Evolutionary conservation across 108 stramenopile genomes (phyloP).

Genomic region (Mayamaea pseudoterrestris): DNA sequence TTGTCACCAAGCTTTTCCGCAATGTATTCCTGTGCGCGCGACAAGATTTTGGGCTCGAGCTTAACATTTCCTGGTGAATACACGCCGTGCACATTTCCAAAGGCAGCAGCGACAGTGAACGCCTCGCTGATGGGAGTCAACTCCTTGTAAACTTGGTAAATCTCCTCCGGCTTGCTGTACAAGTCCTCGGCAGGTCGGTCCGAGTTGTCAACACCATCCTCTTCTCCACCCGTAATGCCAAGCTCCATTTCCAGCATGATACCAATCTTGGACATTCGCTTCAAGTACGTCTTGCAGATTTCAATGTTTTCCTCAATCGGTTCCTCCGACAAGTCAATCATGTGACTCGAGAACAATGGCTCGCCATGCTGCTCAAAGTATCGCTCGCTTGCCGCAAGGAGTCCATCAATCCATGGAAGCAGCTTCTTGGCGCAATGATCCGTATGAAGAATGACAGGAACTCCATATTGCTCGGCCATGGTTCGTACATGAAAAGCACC

Average conservation of each 20-base stretch:
- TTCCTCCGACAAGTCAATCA: slow-evolving; percentile 96
- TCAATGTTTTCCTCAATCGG: slow-evolving; percentile 93
- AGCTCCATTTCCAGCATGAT: slow-evolving; percentile 95
- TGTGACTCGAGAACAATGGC: slow-evolving; percentile 93
- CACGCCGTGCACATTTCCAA: slow-evolving; percentile 93
- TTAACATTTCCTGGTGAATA: slow-evolving; percentile 95
- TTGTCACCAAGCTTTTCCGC: slow-evolving; percentile 78
- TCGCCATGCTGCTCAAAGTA: slow-evolving; percentile 75
- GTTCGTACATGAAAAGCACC: slow-evolving; percentile 91
- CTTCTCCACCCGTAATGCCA: slow-evolving; percentile 95
- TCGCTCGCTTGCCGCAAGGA: slow-evolving; percentile 81
- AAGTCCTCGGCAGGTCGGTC: slow-evolving; percentile 84
- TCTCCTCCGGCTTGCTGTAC: slow-evolving; percentile 95
- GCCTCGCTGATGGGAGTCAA: slow-evolving; percentile 93
- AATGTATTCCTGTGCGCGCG: slow-evolving; percentile 85
- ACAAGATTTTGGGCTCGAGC: slow-evolving; percentile 86
- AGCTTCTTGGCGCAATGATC: slow-evolving; percentile 93
- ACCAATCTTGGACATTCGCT: slow-evolving; percentile 75
- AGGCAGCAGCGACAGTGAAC: slow-evolving; percentile 87
- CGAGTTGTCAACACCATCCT: slow-evolving; percentile 93
- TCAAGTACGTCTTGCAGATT: slow-evolving; percentile 91
- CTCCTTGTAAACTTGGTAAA: slow-evolving; percentile 79
- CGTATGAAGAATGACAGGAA: slow-evolving; percentile 92
- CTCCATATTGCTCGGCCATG: slow-evolving; percentile 88
- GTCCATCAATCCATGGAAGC: slow-evolving; percentile 95